These are phyloP conservation scores for Elaeis guineensis DNA, from an alignment of 176 grass and related monocot species.

Conservation along the genomic window DNA sequence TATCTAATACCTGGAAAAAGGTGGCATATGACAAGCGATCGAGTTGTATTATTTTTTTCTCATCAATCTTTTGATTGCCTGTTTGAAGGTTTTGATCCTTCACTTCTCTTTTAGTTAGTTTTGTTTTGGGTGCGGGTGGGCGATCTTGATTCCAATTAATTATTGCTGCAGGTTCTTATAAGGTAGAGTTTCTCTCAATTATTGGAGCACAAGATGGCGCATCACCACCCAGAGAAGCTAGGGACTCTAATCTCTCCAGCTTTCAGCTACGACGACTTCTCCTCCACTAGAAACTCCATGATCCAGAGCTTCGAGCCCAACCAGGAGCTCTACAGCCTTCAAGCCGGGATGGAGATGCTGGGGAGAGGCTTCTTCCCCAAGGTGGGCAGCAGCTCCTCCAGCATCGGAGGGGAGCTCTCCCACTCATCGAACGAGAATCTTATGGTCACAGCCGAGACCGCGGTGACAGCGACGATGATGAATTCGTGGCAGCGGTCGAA, in stretches of 20 bases:
- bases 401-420: constrained; percentile 28
- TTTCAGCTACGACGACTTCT: constrained; percentile 48
- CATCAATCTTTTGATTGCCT: no score
- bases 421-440: constrained; percentile 25
- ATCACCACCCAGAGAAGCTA: no score
- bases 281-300: constrained; percentile 27
- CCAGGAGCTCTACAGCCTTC: constrained; percentile 55
- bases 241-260: not conserved
- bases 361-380: constrained; percentile 32
- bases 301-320: constrained; percentile 42
- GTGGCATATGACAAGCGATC: no score
- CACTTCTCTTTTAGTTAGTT: no score
- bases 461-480: constrained; percentile 38
- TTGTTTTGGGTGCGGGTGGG: no score
- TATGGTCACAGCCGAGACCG: constrained; percentile 22
- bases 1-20: no score
- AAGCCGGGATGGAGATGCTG: constrained; percentile 59
- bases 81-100: no score
- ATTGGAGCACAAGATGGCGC: no score
- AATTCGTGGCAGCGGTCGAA: constrained; percentile 33
- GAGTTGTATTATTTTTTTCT: no score
- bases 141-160: no score
- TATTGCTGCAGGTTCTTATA: no score
- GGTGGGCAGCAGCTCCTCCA: constrained; percentile 13
- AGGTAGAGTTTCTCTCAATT: no score